phyloP scores from a whole-genome alignment of 306 rosid genomes.

The Trichosanthes cucumerina region DNA sequence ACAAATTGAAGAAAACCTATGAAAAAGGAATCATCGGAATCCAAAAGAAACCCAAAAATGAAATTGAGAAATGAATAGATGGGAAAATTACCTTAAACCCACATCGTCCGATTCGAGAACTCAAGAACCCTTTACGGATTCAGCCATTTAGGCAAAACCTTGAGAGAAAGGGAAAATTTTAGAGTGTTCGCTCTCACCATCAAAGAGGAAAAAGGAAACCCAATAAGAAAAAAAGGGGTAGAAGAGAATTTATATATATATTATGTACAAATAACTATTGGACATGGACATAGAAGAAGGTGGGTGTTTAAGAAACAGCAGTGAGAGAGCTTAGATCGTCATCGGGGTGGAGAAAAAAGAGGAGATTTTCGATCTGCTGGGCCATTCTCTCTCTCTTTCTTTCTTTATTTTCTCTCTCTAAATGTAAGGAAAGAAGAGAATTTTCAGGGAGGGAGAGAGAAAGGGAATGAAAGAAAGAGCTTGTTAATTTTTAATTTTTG shows the following conservation, averaged over 20 bases:
- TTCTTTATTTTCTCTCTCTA: constrained; percentile 23
- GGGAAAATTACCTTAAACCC: constrained; percentile 69
- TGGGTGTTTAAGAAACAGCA: constrained; percentile 51
- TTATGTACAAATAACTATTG: background rate
- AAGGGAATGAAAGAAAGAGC: constrained; percentile 10
- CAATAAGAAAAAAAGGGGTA: constrained; percentile 5
- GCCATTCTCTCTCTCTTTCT: constrained; percentile 46
- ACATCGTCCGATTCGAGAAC: constrained; percentile 37
- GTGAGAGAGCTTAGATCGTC: constrained; percentile 74
- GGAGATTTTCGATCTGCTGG: constrained; percentile 95
- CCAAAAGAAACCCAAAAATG: constrained; percentile 14
- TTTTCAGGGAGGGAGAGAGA: constrained; percentile 29
- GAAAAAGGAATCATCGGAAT: constrained; percentile 20
- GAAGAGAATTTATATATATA: background rate
- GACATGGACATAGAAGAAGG: constrained; percentile 31
- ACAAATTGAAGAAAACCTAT: constrained; percentile 22
- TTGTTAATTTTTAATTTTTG: background rate
- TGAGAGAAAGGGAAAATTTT: constrained; percentile 23
- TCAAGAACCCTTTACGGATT: constrained; percentile 42
- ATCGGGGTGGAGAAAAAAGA: constrained; percentile 37
- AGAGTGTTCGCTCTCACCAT: constrained; percentile 25
- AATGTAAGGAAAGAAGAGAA: constrained; percentile 8
- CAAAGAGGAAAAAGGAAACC: constrained; percentile 25
- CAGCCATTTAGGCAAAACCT: constrained; percentile 34
- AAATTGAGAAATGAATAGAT: constrained; percentile 20